A percentile compares a stretch with the other conserved stretches of the same genome.
These are phyloP conservation scores for Globisporangium mamillatum DNA, from an alignment of 352 stramenopile species.

Conservation along the genomic window DNA sequence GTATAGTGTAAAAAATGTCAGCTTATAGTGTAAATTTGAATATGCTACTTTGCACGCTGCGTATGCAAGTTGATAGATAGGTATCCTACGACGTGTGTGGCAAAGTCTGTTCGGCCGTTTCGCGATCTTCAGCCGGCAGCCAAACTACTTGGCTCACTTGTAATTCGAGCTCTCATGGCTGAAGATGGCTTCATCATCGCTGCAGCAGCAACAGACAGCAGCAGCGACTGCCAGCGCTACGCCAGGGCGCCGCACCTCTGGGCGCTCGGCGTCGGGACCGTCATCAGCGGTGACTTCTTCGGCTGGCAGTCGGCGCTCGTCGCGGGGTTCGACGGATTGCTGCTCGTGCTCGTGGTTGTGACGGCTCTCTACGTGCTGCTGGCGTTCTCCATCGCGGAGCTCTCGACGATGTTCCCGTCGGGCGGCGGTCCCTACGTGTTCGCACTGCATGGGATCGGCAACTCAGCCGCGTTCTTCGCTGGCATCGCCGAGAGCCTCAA, in stretches of 20 bases:
- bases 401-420: slow-evolving; percentile 52
- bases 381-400: slow-evolving; percentile 67
- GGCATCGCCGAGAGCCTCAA: slow-evolving; percentile 64
- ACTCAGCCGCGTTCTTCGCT: slow-evolving; percentile 54
- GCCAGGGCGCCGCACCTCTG: slow-evolving; percentile 55
- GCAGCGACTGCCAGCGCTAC: slow-evolving; percentile 25
- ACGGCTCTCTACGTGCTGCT: slow-evolving; percentile 63
- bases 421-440: slow-evolving; percentile 65
- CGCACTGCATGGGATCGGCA: slow-evolving; percentile 55
- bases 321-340: slow-evolving; percentile 53
- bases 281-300: slow-evolving; percentile 64
- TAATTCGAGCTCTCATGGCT: not conserved
- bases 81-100: no score
- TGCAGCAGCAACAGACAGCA: not conserved
- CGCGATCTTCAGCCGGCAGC: not conserved
- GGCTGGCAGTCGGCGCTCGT: slow-evolving; percentile 56
- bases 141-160: no score
- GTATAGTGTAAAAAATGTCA: no score
- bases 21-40: no score
- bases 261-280: slow-evolving; percentile 51
- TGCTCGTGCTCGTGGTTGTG: slow-evolving; percentile 53
- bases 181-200: not conserved
- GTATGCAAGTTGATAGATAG: no score
- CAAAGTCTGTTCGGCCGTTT: not conserved
- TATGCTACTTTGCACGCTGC: no score